Conservation (phyloP, 2,329 filamentous ascomycete genomes). For the Hawksworthiomyces lignivorus region DNA sequence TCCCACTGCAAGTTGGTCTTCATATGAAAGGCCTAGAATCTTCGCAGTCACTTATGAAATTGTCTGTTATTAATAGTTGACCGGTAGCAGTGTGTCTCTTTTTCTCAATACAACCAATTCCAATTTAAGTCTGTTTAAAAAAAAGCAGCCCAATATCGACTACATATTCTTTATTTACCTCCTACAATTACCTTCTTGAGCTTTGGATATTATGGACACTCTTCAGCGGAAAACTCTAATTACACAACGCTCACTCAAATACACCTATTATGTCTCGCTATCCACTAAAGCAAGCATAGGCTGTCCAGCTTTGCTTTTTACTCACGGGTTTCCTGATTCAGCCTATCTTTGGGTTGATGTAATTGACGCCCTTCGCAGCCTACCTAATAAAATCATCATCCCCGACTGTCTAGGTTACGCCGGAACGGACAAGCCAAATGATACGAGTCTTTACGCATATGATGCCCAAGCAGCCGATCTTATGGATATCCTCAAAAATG, state of each 20-base stretch:
- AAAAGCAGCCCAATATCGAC: no score
- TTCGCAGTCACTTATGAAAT: no score
- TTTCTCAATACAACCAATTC: no score
- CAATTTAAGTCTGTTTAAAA: no score
- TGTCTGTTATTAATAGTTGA: no score
- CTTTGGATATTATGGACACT: no score
- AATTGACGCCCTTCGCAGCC: slow-evolving; percentile 18
- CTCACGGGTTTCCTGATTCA: slow-evolving; percentile 43
- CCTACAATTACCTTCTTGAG: no score
- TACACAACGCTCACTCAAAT: slow-evolving; percentile 26
- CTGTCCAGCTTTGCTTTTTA: slow-evolving; percentile 28
- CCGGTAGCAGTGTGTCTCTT: no score
- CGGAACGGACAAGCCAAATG: slow-evolving; percentile 32
- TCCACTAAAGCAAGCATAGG: background rate
- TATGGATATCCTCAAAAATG: slow-evolving; percentile 31
- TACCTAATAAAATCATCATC: slow-evolving; percentile 30
- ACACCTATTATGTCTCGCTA: slow-evolving; percentile 31
- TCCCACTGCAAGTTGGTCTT: no score
- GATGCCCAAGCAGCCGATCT: slow-evolving; percentile 30
- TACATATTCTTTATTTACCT: no score
- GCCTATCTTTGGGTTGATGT: slow-evolving; percentile 36
- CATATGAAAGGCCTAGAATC: no score
- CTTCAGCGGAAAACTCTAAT: slow-evolving; percentile 22
- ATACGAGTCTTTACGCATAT: slow-evolving; percentile 28
- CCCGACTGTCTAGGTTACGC: slow-evolving; percentile 33